Percentiles rank a stretch among this genome's conserved stretches.
Conservation (phyloP, 108 stramenopile genomes). For the Aurantiochytrium sp. region DNA sequence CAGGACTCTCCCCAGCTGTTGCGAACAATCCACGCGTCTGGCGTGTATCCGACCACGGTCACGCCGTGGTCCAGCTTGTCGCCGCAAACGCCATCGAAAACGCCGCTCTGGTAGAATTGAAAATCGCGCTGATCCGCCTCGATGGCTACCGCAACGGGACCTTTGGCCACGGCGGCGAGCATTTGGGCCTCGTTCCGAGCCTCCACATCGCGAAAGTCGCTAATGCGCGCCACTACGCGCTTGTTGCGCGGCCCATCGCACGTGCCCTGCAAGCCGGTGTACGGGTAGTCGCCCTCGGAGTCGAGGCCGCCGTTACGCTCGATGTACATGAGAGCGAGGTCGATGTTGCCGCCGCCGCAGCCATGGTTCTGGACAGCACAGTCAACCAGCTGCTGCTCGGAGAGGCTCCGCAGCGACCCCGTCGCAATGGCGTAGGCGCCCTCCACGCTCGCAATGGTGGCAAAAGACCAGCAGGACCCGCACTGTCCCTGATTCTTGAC, state of each 20-base stretch:
- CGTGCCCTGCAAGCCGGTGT: constrained; percentile 39
- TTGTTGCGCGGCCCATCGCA: constrained; percentile 39
- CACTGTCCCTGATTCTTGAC: constrained; percentile 71
- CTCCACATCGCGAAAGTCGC: not conserved
- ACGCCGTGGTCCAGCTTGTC: constrained; percentile 60
- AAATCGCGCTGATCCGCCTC: constrained; percentile 74
- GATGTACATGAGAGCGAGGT: constrained; percentile 61
- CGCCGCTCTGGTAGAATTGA: constrained; percentile 91
- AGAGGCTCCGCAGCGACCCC: constrained; percentile 52
- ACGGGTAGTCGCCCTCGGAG: constrained; percentile 55
- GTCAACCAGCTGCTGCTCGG: constrained; percentile 59
- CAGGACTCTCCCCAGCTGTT: constrained; percentile 79
- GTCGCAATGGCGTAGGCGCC: constrained; percentile 64
- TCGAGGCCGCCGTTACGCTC: constrained; percentile 54
- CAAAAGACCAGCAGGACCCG: constrained; percentile 95
- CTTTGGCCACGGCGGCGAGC: not conserved
- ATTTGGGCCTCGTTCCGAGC: not conserved
- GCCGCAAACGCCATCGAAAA: constrained; percentile 62
- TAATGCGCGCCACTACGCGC: not conserved
- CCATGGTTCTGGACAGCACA: constrained; percentile 48
- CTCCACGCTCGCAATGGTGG: constrained; percentile 84
- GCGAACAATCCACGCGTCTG: constrained; percentile 69
- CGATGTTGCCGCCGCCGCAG: constrained; percentile 64
- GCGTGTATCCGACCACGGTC: constrained; percentile 55
- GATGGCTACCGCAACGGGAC: constrained; percentile 72